A percentile compares a stretch with the other conserved stretches of the same genome.
These are phyloP conservation scores for Flaveria bidentis DNA, from an alignment of 129 eudicot genomes.

Conservation along the genomic window DNA sequence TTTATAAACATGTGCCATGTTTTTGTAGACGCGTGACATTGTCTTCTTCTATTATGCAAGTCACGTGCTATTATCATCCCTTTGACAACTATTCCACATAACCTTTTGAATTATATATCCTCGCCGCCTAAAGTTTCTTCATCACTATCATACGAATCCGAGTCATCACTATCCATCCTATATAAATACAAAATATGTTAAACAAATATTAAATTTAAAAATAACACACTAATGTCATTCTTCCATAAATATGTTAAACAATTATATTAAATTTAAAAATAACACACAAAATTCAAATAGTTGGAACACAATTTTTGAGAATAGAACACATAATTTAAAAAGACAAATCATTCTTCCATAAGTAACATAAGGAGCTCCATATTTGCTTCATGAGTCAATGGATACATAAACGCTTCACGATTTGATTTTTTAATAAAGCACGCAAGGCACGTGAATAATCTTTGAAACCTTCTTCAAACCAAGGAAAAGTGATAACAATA, in stretches of 20 bases:
- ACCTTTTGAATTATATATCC: too few relatives aligned
- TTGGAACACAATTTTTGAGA: neutral
- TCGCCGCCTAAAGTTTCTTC: too few relatives aligned
- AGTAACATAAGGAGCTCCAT: constrained; percentile 1
- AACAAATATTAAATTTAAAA: too few relatives aligned
- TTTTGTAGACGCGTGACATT: too few relatives aligned
- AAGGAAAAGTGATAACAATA: neutral
- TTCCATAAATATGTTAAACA: neutral
- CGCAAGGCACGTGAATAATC: neutral
- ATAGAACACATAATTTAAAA: neutral
- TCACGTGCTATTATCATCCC: too few relatives aligned
- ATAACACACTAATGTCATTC: too few relatives aligned
- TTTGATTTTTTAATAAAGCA: neutral
- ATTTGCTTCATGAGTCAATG: neutral
- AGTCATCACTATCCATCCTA: too few relatives aligned
- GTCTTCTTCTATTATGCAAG: too few relatives aligned
- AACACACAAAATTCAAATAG: neutral
- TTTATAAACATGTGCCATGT: too few relatives aligned
- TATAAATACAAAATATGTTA: too few relatives aligned
- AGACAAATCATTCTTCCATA: neutral
- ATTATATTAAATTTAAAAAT: neutral
- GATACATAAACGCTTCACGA: neutral
- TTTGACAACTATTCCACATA: too few relatives aligned
- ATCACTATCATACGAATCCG: too few relatives aligned
- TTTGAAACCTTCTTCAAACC: neutral